phyloP scores from a whole-genome alignment of 106 monocot species.

The Phalaenopsis equestris region DNA sequence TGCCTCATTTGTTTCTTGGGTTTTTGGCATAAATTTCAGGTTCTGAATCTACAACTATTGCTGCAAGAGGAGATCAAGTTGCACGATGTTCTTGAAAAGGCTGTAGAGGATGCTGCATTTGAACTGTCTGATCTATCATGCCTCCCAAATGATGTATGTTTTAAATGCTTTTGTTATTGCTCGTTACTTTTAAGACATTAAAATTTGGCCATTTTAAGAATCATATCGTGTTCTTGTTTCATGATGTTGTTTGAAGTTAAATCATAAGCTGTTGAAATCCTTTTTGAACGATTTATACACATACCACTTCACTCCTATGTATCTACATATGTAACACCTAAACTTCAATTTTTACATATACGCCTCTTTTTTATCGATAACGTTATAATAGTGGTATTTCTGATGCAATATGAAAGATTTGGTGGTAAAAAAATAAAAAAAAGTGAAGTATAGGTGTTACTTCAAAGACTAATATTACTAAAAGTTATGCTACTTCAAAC shows the following conservation, averaged over 20 bases:
- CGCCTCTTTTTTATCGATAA: no score
- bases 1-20: not conserved
- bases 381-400: no score
- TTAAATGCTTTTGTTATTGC: not conserved
- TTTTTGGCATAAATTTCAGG: conserved; percentile 33
- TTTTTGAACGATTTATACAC: not conserved
- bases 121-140: conserved; percentile 31
- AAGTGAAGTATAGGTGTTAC: no score
- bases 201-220: not conserved
- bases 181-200: not conserved
- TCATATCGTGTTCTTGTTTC: not conserved
- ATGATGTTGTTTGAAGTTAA: not conserved
- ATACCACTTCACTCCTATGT: no score
- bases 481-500: no score
- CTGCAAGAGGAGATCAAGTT: conserved; percentile 54
- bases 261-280: not conserved
- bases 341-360: no score
- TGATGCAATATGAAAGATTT: no score
- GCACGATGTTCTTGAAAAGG: conserved; percentile 61
- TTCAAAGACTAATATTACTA: no score
- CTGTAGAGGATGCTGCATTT: conserved; percentile 47
- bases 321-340: no score
- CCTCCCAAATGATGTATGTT: conserved; percentile 52
- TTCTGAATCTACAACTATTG: conserved; percentile 40
- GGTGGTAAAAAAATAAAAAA: no score